phyloP scores from a whole-genome alignment of 352 stramenopile genomes.

The Pythium volutum region DNA sequence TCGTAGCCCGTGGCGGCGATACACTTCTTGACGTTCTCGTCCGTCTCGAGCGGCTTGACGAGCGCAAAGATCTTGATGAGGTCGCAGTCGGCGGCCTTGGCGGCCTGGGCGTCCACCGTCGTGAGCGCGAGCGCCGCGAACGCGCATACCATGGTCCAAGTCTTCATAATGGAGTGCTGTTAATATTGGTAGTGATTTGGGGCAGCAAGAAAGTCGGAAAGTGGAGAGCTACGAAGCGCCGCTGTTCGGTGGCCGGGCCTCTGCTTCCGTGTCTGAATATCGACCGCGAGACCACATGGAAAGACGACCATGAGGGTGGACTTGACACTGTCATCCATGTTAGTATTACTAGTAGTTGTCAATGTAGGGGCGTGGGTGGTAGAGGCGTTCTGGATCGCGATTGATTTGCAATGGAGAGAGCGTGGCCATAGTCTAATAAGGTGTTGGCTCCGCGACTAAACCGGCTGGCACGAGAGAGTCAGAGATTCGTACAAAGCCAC shows the following conservation, averaged over 20 bases:
- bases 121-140: constrained; percentile 16
- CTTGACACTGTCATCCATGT: no score
- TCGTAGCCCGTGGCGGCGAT: constrained; percentile 34
- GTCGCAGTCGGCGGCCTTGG: constrained; percentile 21
- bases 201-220: constrained; percentile 1
- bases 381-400: no score
- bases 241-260: not conserved
- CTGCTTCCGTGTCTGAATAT: no score
- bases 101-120: not conserved
- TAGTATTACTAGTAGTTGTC: no score
- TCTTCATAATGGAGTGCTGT: constrained; percentile 8
- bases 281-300: no score
- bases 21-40: constrained; percentile 32
- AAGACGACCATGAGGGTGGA: no score
- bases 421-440: no score
- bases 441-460: no score
- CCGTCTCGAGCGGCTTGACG: constrained; percentile 34
- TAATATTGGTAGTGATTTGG: not conserved
- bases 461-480: constrained; percentile 7
- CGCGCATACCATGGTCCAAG: constrained; percentile 18
- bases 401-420: no score
- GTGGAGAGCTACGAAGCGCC: not conserved
- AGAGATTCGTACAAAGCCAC: not conserved
- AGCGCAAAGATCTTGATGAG: constrained; percentile 36
- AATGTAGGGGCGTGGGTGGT: no score